phyloP scores from a whole-genome alignment of 495 filamentous ascomycete species.

The Paragyromitra xinjiangensis region DNA sequence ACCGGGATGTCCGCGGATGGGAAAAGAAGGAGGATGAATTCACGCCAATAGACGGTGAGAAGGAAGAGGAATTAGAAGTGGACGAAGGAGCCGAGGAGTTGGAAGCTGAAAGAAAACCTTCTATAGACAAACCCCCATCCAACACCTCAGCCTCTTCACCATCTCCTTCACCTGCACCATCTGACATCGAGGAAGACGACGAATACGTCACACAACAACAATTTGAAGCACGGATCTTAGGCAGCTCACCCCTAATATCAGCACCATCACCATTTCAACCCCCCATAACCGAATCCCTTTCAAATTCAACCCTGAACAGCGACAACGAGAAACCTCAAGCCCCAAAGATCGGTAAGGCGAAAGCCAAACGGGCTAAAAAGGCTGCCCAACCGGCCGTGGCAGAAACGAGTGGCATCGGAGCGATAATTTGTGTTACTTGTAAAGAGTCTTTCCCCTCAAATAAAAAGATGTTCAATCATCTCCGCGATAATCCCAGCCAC shows the following conservation, averaged over 20 bases:
- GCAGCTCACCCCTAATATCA: slow-evolving; percentile 22
- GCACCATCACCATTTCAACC: slow-evolving; percentile 5
- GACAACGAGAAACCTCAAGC: slow-evolving; percentile 29
- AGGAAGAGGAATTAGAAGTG: slow-evolving; percentile 27
- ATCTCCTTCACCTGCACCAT: background rate
- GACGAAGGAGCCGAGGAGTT: slow-evolving; percentile 15
- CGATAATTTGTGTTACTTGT: slow-evolving; percentile 68
- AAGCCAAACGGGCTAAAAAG: slow-evolving; percentile 83
- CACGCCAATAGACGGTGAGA: slow-evolving; percentile 60
- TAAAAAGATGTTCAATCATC: slow-evolving; percentile 76
- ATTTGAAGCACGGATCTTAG: slow-evolving; percentile 45
- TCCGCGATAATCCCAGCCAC: slow-evolving; percentile 69
- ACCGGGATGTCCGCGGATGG: slow-evolving; percentile 55
- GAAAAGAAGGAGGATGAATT: slow-evolving; percentile 62
- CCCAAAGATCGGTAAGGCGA: slow-evolving; percentile 76
- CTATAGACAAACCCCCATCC: slow-evolving; percentile 2
- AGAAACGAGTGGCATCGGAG: slow-evolving; percentile 22
- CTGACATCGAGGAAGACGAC: slow-evolving; percentile 31
- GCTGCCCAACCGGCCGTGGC: slow-evolving; percentile 66
- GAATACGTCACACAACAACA: slow-evolving; percentile 38
- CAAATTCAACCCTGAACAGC: slow-evolving; percentile 27
- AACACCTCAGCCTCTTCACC: slow-evolving; percentile 17
- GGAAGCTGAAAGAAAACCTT: background rate
- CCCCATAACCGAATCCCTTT: slow-evolving; percentile 17
- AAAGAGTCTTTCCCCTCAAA: slow-evolving; percentile 70